A percentile compares a stretch with the other conserved stretches of the same genome.
These are phyloP conservation scores for Dorcoceras hygrometricum DNA, from an alignment of 257 asterid species.

Conservation along the genomic window DNA sequence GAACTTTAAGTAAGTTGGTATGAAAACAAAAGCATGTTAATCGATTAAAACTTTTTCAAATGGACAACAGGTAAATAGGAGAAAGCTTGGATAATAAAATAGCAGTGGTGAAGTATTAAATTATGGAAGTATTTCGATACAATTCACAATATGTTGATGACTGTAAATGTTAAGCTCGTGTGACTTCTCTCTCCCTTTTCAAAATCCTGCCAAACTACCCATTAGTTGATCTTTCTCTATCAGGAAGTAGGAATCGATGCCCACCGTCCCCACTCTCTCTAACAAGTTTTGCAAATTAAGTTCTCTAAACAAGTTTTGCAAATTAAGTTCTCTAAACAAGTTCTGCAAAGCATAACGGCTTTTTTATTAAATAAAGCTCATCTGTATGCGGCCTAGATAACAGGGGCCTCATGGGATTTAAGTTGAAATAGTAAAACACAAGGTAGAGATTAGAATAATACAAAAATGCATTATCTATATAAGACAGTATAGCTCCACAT, in stretches of 20 bases:
- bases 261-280: not conserved
- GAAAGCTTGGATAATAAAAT: not conserved
- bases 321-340: not conserved
- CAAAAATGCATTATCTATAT: no score
- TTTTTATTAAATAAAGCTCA: no score
- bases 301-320: not conserved
- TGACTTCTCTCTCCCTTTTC: not conserved
- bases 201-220: not conserved
- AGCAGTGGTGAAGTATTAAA: not conserved
- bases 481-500: no score
- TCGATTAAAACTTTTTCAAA: no score
- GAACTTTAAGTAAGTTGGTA: not conserved
- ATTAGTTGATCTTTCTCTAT: not conserved
- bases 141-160: not conserved
- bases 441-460: no score
- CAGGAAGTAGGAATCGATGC: not conserved
- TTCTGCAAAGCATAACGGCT: no score
- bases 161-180: no score
- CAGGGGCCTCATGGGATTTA: no score
- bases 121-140: not conserved
- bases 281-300: no score
- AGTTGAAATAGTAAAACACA: no score
- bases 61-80: no score
- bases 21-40: not conserved
- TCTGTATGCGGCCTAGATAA: no score